A percentile compares a stretch with the other conserved stretches of the same genome.
Evolutionary conservation across 108 stramenopile species (phyloP).

Genomic region (Cyclotella distinguenda): DNA sequence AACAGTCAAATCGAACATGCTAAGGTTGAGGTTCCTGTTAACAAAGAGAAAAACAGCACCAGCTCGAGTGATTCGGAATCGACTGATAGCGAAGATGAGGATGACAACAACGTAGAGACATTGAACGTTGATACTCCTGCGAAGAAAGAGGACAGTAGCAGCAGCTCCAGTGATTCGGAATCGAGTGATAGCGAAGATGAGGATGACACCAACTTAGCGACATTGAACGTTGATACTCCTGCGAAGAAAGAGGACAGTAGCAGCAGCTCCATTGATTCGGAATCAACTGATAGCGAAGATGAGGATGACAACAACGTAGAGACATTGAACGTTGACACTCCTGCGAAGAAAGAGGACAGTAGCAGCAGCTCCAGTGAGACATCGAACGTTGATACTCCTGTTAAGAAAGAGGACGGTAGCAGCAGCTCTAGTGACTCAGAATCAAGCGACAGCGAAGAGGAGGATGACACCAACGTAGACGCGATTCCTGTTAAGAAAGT

Average conservation of each 20-base stretch:
- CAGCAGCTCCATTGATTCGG: slow-evolving; percentile 21
- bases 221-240: not conserved
- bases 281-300: slow-evolving; percentile 17
- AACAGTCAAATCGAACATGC: slow-evolving; percentile 8
- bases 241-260: not conserved
- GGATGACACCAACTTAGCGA: slow-evolving; percentile 2
- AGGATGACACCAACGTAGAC: slow-evolving; percentile 7
- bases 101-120: not conserved
- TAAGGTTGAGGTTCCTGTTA: not conserved
- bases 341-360: not conserved
- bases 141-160: not conserved
- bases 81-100: not conserved
- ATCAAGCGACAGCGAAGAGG: slow-evolving; percentile 15
- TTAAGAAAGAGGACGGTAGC: not conserved
- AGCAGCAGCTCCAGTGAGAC: slow-evolving; percentile 5
- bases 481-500: not conserved
- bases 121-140: not conserved
- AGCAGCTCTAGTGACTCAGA: slow-evolving; percentile 23
- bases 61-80: not conserved
- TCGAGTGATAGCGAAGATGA: slow-evolving; percentile 18
- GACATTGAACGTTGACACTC: not conserved
- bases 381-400: not conserved
- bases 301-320: slow-evolving; percentile 6
- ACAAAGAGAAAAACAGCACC: slow-evolving; percentile 8
- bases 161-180: slow-evolving; percentile 23